Percentiles rank a stretch among this genome's conserved stretches.
Conservation (phyloP, 2,329 filamentous ascomycete species). For the Colletotrichum sp. region DNA sequence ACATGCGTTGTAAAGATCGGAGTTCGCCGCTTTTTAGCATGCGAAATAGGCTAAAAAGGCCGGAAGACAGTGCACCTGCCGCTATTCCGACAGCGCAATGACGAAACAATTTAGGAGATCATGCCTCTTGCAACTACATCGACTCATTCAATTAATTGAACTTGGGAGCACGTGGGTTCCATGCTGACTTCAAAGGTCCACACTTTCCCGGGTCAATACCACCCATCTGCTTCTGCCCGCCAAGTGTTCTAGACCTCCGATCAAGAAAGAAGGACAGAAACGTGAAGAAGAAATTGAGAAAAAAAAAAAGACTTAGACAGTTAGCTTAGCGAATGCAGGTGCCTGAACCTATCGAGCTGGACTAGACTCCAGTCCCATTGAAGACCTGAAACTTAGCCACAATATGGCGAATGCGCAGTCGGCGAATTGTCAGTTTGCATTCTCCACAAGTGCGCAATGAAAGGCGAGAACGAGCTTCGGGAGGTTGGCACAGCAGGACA, state of each 20-base stretch:
- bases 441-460: background rate
- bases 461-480: background rate
- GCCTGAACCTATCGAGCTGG: fast-evolving
- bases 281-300: background rate
- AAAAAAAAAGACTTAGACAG: background rate
- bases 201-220: background rate
- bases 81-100: background rate
- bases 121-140: background rate
- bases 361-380: fast-evolving
- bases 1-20: too few relatives aligned
- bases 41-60: background rate
- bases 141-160: background rate
- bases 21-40: background rate
- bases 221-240: background rate
- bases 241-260: background rate
- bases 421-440: fast-evolving
- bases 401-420: fast-evolving
- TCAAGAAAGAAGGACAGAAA: background rate
- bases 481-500: fast-evolving
- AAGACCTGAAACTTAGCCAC: background rate
- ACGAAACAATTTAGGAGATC: background rate
- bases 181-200: background rate
- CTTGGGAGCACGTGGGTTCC: background rate
- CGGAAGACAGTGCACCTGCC: background rate
- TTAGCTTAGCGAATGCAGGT: background rate